These are phyloP conservation scores for Simmondsia chinensis DNA, from an alignment of 148 eudicot species.

Conservation along the genomic window DNA sequence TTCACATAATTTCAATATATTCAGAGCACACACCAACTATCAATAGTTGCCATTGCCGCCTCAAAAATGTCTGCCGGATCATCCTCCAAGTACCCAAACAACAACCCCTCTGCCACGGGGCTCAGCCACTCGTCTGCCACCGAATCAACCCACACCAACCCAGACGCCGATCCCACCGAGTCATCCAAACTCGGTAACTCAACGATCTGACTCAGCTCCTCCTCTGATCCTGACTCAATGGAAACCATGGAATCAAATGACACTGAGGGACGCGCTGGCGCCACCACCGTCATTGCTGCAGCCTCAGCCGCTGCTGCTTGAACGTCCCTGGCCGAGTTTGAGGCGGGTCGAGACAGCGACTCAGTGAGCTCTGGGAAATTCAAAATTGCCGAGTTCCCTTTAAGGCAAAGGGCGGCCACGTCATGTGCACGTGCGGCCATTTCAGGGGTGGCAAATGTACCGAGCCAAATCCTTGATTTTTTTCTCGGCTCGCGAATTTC, in stretches of 20 bases:
- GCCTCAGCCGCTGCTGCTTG: conserved; percentile 59
- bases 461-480: conserved; percentile 56
- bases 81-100: too few species aligned
- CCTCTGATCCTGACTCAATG: too few species aligned
- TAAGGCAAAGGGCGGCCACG: conserved; percentile 42
- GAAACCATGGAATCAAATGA: background rate
- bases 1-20: too few species aligned
- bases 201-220: conserved; percentile 30
- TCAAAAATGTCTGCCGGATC: too few species aligned
- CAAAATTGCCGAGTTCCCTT: conserved; percentile 41
- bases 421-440: conserved; percentile 76
- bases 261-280: too few species aligned
- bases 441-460: conserved; percentile 50
- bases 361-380: conserved; percentile 47
- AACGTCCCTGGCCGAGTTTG: conserved; percentile 33
- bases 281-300: conserved; percentile 40
- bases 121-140: too few species aligned
- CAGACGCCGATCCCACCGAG: too few species aligned
- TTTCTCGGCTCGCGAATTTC: conserved; percentile 53
- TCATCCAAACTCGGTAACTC: conserved; percentile 29
- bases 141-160: too few species aligned
- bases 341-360: conserved; percentile 41
- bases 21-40: too few species aligned
- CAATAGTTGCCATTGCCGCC: too few species aligned
- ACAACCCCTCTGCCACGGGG: too few species aligned